phyloP scores from a whole-genome alignment of 148 eudicot species.

The Rhododendron ovatum region DNA sequence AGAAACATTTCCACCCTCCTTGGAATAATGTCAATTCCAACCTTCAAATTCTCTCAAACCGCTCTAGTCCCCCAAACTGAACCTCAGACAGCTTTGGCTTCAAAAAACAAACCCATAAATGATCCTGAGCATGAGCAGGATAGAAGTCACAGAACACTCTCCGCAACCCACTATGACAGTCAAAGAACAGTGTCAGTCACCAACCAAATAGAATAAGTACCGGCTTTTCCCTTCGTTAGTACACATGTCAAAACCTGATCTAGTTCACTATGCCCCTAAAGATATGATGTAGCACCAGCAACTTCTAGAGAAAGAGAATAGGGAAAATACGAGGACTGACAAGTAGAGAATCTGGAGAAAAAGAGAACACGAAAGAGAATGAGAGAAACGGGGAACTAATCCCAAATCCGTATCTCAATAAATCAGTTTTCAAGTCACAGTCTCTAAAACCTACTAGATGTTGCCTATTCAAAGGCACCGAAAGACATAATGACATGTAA shows the following conservation, averaged over 20 bases:
- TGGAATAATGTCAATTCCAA: background rate
- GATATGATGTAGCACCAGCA: background rate
- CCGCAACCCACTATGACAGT: background rate
- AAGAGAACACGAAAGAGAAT: background rate
- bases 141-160: background rate
- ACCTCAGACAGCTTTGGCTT: background rate
- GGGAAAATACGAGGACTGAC: background rate
- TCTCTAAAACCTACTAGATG: background rate
- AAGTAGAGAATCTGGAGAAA: background rate
- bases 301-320: background rate
- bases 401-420: background rate
- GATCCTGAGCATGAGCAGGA: background rate
- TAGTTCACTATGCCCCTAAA: background rate
- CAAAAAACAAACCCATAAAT: background rate
- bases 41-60: constrained; percentile 1
- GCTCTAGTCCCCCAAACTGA: background rate
- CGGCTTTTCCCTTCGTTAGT: background rate
- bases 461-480: background rate
- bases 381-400: background rate
- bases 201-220: background rate
- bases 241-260: background rate
- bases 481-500: background rate
- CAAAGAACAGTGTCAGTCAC: background rate
- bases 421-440: background rate
- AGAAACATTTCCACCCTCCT: background rate